A percentile compares a stretch with the other conserved stretches of the same genome.
These are phyloP conservation scores for Aspergillus uvarum DNA, from an alignment of 2,329 filamentous ascomycete species.

Conservation along the genomic window DNA sequence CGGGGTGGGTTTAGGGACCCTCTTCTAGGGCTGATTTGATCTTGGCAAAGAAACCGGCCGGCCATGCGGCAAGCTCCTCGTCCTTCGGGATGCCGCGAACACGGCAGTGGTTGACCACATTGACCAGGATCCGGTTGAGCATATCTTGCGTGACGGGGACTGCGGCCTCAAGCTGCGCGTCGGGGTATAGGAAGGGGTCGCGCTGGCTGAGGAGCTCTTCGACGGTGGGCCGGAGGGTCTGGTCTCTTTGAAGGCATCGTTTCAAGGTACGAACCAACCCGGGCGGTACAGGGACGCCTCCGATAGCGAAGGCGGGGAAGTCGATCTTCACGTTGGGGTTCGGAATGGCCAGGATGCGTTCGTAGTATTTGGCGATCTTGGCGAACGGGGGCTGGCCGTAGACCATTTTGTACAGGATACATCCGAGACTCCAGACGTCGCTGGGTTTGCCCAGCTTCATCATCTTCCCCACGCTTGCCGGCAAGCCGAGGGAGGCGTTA, in stretches of 20 bases:
- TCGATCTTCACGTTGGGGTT: constrained; percentile 51
- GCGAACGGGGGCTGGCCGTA: constrained; percentile 96
- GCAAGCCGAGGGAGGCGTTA: constrained; percentile 61
- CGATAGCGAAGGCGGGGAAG: constrained; percentile 47
- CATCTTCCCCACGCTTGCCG: constrained; percentile 60
- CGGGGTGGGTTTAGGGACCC: background rate
- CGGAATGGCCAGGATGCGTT: constrained; percentile 64
- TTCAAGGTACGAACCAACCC: constrained; percentile 57
- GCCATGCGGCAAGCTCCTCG: constrained; percentile 54
- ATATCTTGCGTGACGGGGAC: constrained; percentile 59
- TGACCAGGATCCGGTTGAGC: constrained; percentile 58
- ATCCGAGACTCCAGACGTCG: constrained; percentile 94
- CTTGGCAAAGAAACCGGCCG: constrained; percentile 49
- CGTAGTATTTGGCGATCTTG: constrained; percentile 83
- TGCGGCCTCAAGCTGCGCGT: constrained; percentile 46
- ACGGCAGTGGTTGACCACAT: constrained; percentile 60
- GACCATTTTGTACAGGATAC: constrained; percentile 96
- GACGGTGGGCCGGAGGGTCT: constrained; percentile 56
- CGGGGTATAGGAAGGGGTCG: constrained; percentile 61
- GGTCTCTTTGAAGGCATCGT: constrained; percentile 60
- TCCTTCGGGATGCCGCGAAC: constrained; percentile 57
- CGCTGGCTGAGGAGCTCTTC: constrained; percentile 55
- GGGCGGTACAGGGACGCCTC: constrained; percentile 53
- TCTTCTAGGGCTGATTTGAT: constrained; percentile 48
- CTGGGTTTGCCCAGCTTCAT: constrained; percentile 96